phyloP scores from a whole-genome alignment of 1,139 yeast species.

The Suhomyces yuchorum region DNA sequence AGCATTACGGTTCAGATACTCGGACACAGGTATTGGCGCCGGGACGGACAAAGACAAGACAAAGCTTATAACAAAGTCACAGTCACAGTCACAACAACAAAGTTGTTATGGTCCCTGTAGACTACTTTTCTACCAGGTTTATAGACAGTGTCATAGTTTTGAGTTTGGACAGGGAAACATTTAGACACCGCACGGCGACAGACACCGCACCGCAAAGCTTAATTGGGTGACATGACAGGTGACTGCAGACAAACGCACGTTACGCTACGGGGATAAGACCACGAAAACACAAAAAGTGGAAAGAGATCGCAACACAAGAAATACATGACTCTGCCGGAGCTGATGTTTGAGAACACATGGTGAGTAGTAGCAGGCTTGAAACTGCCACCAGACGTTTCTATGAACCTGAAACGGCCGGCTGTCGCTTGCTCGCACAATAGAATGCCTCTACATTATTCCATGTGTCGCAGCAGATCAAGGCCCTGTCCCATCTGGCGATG shows the following conservation, averaged over 20 bases:
- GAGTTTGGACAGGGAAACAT: neutral
- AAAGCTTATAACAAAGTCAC: neutral
- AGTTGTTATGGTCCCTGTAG: neutral
- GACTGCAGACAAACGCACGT: neutral
- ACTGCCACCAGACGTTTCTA: too few relatives aligned
- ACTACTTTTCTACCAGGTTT: neutral
- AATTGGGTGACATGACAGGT: conserved; percentile 1
- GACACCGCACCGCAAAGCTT: neutral
- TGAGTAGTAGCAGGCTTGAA: neutral
- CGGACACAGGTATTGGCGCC: neutral
- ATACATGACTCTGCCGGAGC: too few relatives aligned
- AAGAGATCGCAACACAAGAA: neutral
- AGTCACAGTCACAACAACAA: neutral
- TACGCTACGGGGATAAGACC: neutral
- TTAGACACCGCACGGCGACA: neutral
- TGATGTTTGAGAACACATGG: too few relatives aligned
- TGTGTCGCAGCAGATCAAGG: conserved; percentile 5
- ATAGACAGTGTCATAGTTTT: neutral
- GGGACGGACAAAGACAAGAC: neutral
- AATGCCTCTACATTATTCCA: conserved; percentile 5
- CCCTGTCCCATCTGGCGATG: conserved; percentile 6
- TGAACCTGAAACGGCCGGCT: neutral
- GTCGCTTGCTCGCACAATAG: conserved; percentile 5
- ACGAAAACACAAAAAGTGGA: neutral
- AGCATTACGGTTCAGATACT: neutral